A percentile compares a stretch with the other conserved stretches of the same genome.
Evolutionary conservation across 2,329 filamentous ascomycete species (phyloP).

Genomic region (Colletotrichum trifolii): DNA sequence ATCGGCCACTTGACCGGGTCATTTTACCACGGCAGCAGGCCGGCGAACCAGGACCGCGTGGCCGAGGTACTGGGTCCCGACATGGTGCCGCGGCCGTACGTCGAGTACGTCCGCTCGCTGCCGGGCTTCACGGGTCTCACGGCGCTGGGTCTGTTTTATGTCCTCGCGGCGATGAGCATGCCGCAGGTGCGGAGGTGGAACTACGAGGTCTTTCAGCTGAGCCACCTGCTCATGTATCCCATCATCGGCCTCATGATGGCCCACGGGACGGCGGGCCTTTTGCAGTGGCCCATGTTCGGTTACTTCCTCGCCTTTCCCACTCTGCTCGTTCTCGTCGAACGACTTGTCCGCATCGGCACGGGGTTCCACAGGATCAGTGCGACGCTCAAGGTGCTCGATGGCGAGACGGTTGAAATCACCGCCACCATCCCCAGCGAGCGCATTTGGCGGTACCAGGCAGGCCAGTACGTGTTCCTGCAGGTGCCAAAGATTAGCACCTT

Average conservation of each 20-base stretch:
- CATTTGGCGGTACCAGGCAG: constrained; percentile 65
- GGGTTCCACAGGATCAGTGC: constrained; percentile 62
- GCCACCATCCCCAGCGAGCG: constrained; percentile 59
- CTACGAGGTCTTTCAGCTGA: constrained; percentile 68
- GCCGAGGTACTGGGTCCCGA: constrained; percentile 56
- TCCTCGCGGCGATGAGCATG: constrained; percentile 59
- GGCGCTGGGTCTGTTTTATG: constrained; percentile 60
- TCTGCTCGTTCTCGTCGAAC: constrained; percentile 61
- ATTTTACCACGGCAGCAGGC: constrained; percentile 61
- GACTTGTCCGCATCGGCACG: constrained; percentile 54
- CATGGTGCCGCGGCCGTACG: constrained; percentile 55
- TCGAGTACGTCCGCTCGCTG: constrained; percentile 56
- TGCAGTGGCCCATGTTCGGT: constrained; percentile 67
- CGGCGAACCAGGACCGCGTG: constrained; percentile 56
- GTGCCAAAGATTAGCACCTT: constrained; percentile 63
- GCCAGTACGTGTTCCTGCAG: constrained; percentile 68
- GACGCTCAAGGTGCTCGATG: constrained; percentile 59
- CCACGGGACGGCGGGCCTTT: constrained; percentile 61
- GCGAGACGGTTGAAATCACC: constrained; percentile 62
- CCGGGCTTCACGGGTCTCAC: constrained; percentile 64
- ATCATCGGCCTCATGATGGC: constrained; percentile 66
- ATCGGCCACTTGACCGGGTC: constrained; percentile 65
- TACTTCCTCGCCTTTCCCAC: constrained; percentile 67
- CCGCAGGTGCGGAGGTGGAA: constrained; percentile 61
- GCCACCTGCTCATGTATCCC: constrained; percentile 68